These are phyloP conservation scores for Liriodendron chinense DNA, from an alignment of 164 flowering plant genomes.

Conservation along the genomic window DNA sequence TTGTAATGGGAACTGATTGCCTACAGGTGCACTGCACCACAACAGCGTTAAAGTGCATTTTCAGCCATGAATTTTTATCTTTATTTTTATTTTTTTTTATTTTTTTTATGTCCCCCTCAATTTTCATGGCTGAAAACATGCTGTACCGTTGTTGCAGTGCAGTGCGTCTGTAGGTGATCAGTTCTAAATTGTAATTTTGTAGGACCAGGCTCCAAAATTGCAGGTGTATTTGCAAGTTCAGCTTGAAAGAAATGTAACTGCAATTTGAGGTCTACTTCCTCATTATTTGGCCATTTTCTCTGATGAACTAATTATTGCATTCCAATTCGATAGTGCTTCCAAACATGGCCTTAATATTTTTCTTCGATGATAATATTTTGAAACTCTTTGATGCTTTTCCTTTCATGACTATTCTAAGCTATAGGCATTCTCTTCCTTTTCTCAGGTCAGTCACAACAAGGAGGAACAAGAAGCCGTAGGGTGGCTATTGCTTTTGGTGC, in stretches of 20 bases:
- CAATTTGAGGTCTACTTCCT: neutral
- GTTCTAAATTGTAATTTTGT: too few species aligned
- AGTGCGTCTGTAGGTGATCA: too few species aligned
- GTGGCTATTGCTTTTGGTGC: constrained; percentile 57
- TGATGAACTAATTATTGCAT: neutral
- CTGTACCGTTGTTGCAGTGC: too few species aligned
- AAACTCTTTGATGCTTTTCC: neutral
- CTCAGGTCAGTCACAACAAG: constrained; percentile 44
- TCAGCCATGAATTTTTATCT: too few species aligned
- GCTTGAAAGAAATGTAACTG: neutral
- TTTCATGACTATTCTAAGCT: constrained; percentile 11
- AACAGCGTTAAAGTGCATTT: too few species aligned
- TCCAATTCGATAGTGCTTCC: neutral
- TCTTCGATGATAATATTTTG: neutral
- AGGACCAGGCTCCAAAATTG: too few species aligned
- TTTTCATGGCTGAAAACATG: too few species aligned
- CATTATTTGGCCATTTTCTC: neutral
- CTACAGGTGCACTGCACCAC: too few species aligned
- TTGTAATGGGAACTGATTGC: too few species aligned
- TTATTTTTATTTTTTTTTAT: too few species aligned
- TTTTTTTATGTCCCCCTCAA: too few species aligned
- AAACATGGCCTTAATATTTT: neutral
- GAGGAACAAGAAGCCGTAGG: constrained; percentile 35
- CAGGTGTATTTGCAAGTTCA: too few species aligned
- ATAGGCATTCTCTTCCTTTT: constrained; percentile 11